A percentile compares a stretch with the other conserved stretches of the same genome.
Conservation (phyloP, 1,284 basidiomycete genomes). For the Lentinus polychrous region DNA sequence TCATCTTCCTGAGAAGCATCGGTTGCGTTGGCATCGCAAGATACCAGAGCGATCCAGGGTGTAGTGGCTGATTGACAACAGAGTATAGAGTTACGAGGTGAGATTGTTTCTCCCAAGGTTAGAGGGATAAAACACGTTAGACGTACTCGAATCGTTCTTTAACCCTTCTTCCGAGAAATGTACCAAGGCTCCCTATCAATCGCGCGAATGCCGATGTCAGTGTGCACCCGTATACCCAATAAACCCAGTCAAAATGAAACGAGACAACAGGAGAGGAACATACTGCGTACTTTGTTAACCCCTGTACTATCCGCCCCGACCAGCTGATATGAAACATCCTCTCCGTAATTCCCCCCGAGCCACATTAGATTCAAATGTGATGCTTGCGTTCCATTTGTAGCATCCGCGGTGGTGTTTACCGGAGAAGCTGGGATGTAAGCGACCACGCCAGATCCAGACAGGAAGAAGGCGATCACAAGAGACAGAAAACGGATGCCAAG, state of each 20-base stretch:
- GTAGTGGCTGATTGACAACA: constrained; percentile 45
- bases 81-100: not conserved
- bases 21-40: constrained; percentile 74
- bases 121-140: not conserved
- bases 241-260: not conserved
- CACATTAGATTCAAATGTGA: constrained; percentile 59
- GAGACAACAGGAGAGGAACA: not conserved
- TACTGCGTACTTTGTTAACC: constrained; percentile 41
- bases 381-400: constrained; percentile 47
- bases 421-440: constrained; percentile 70
- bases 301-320: constrained; percentile 42
- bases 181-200: constrained; percentile 60
- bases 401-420: constrained; percentile 55
- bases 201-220: not conserved
- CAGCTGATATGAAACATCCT: constrained; percentile 55
- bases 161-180: constrained; percentile 63
- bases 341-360: constrained; percentile 45
- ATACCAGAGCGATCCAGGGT: constrained; percentile 85
- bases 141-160: constrained; percentile 28
- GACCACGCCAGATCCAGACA: not conserved
- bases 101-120: not conserved
- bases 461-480: not conserved
- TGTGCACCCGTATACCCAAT: not conserved
- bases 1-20: constrained; percentile 51
- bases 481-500: not conserved